Evolutionary conservation across 139 green algal genomes (phyloP).

Genomic region (Tetraselmis striata): DNA sequence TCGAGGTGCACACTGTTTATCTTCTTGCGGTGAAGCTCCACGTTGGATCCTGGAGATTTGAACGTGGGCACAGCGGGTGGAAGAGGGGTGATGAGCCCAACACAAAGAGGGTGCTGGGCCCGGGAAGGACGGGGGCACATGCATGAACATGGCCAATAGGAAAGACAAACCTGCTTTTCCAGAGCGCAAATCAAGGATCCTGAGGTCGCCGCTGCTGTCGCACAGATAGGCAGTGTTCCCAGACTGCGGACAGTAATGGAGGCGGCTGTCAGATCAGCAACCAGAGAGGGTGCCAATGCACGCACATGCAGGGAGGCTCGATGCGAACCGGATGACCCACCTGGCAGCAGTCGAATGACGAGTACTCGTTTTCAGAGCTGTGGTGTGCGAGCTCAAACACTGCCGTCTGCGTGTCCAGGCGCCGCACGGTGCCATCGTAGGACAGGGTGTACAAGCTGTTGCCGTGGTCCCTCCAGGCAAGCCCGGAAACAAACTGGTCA

Average conservation of each 20-base stretch:
- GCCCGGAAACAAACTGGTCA: background rate
- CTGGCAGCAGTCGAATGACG: background rate
- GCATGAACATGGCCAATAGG: too few species aligned
- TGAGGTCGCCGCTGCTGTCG: background rate
- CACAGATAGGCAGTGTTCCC: slow-evolving; percentile 5
- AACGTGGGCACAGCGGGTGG: too few species aligned
- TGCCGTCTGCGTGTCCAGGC: background rate
- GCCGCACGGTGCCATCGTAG: slow-evolving; percentile 3
- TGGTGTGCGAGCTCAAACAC: background rate
- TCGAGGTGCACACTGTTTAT: slow-evolving; percentile 12
- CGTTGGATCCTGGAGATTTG: background rate
- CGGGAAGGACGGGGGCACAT: too few species aligned
- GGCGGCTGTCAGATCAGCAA: too few species aligned
- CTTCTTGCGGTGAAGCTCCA: slow-evolving; percentile 11
- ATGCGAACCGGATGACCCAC: too few species aligned
- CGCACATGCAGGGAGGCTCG: too few species aligned
- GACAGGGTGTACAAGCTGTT: background rate
- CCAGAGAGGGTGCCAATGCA: too few species aligned
- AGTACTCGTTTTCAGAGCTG: slow-evolving; percentile 1
- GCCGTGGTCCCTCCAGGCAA: background rate
- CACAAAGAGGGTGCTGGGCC: too few species aligned
- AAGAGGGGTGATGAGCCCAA: too few species aligned
- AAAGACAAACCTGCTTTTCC: background rate
- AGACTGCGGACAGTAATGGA: too few species aligned
- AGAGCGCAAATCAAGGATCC: background rate